These are phyloP conservation scores for Teunomyces tritomae DNA, from an alignment of 805 yeast species.

Conservation along the genomic window DNA sequence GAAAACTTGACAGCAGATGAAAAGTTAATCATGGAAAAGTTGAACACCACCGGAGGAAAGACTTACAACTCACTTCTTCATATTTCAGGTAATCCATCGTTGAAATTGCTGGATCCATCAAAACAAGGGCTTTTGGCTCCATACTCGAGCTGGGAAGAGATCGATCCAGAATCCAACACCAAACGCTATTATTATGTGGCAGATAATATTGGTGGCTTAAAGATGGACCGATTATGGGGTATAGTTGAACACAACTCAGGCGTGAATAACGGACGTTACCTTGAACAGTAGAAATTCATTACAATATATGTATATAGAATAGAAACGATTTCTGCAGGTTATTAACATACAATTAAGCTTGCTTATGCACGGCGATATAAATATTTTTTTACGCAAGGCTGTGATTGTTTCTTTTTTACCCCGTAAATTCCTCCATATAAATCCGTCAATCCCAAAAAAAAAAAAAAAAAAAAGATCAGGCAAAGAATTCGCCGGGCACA, in stretches of 20 bases:
- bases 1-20: conserved; percentile 63
- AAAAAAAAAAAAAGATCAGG: background rate
- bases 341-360: background rate
- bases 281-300: background rate
- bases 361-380: background rate
- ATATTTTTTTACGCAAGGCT: no score
- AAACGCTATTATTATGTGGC: conserved; percentile 52
- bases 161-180: conserved; percentile 31
- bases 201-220: conserved; percentile 76
- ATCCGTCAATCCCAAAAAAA: background rate
- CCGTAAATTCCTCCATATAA: background rate
- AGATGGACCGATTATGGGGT: conserved; percentile 85
- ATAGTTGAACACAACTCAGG: conserved; percentile 69
- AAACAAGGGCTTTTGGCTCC: conserved; percentile 19
- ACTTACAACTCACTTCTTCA: conserved; percentile 60
- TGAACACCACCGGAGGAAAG: conserved; percentile 63
- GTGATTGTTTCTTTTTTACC: background rate
- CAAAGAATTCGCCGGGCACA: background rate
- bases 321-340: background rate
- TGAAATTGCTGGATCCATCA: conserved; percentile 17
- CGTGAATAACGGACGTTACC: conserved; percentile 61
- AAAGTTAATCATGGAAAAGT: conserved; percentile 62
- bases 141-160: conserved; percentile 39
- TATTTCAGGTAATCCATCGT: conserved; percentile 32
- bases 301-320: background rate